Conservation (phyloP, 441 rosid species). For the Pelargonium citronellum region DNA sequence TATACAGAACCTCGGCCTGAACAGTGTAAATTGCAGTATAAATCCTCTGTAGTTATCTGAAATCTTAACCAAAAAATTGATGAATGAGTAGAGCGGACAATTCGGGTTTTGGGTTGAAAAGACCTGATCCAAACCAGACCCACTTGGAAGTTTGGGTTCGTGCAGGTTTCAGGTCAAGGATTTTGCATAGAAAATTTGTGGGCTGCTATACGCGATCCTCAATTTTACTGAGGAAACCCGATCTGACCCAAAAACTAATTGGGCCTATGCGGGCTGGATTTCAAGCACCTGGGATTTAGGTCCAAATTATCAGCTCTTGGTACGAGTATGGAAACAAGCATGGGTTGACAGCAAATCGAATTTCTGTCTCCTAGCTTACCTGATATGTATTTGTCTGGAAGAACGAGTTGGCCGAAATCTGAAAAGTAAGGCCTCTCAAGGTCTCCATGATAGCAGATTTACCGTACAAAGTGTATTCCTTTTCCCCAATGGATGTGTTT, state of each 20-base stretch:
- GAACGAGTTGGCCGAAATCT: constrained; percentile 94
- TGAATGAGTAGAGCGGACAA: not conserved
- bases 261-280: too few species aligned
- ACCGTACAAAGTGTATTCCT: constrained; percentile 71
- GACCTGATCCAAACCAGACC: too few species aligned
- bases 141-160: too few species aligned
- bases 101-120: too few species aligned
- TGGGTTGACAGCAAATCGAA: constrained; percentile 2
- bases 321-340: not conserved
- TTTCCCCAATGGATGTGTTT: constrained; percentile 82
- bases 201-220: too few species aligned
- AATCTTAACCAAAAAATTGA: constrained; percentile 5
- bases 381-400: constrained; percentile 88
- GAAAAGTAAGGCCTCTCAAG: constrained; percentile 76
- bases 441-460: constrained; percentile 64
- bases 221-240: too few species aligned
- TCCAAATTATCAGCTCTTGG: too few species aligned
- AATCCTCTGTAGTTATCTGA: too few species aligned
- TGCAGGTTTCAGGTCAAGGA: too few species aligned
- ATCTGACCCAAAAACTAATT: too few species aligned
- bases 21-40: constrained; percentile 13
- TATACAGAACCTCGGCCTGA: constrained; percentile 86
- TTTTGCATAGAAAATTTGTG: too few species aligned
- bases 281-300: too few species aligned
- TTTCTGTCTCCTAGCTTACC: constrained; percentile 35